phyloP scores from a whole-genome alignment of 2,329 filamentous ascomycete genomes.

The Scortechinia acanthostroma region DNA sequence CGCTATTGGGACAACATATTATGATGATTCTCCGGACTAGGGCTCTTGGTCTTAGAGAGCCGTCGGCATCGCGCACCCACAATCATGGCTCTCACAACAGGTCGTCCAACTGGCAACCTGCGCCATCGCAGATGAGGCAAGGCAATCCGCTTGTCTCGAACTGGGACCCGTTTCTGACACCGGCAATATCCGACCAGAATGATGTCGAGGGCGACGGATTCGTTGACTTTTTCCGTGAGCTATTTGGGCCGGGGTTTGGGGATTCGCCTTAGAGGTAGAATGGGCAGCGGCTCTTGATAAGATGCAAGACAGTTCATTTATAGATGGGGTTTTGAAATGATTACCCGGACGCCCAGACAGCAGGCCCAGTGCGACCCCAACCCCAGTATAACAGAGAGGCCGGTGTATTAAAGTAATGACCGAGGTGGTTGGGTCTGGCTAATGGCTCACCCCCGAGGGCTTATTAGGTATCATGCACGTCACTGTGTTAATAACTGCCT shows the following conservation, averaged over 20 bases:
- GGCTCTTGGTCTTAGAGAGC: neutral
- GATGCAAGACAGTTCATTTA: no score
- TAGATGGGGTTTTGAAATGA: no score
- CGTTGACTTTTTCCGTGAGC: neutral
- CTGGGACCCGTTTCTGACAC: neutral
- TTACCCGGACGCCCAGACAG: no score
- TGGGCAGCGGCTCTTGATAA: no score
- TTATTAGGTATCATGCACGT: neutral
- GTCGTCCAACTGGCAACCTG: neutral
- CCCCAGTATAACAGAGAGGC: no score
- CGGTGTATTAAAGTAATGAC: neutral
- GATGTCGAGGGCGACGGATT: neutral
- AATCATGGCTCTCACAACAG: neutral
- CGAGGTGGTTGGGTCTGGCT: no score
- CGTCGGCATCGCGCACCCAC: neutral
- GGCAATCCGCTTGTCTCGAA: neutral
- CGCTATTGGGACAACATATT: conserved; percentile 16
- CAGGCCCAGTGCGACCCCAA: no score
- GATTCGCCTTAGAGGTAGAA: neutral
- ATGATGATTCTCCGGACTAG: conserved; percentile 12
- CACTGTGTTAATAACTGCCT: no score
- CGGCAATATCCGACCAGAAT: neutral
- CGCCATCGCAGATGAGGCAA: neutral
- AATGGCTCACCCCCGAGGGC: neutral
- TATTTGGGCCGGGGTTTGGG: neutral